These are phyloP conservation scores for Ophiocordyceps sinensis DNA, from an alignment of 2,329 filamentous ascomycete genomes.

Conservation along the genomic window DNA sequence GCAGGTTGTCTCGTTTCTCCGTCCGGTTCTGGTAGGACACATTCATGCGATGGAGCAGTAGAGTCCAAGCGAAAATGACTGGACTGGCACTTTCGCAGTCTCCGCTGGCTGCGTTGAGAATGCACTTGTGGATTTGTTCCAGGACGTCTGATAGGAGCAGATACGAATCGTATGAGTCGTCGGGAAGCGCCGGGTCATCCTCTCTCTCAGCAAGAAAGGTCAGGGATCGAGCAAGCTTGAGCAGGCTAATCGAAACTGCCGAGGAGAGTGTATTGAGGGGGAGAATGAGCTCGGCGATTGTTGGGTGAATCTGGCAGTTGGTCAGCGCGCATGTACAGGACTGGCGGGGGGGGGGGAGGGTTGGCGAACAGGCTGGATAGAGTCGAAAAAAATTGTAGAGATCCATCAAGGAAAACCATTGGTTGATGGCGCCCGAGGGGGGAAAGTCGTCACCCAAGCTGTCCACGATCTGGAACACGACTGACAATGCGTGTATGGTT, in stretches of 20 bases:
- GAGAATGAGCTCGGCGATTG: slow-evolving; percentile 34
- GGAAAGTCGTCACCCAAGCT: slow-evolving; percentile 38
- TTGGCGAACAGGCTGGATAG: slow-evolving; percentile 28
- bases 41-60: slow-evolving; percentile 58
- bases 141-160: slow-evolving; percentile 56
- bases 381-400: slow-evolving; percentile 54
- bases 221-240: slow-evolving; percentile 49
- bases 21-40: slow-evolving; percentile 46
- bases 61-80: slow-evolving; percentile 66
- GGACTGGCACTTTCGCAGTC: slow-evolving; percentile 53
- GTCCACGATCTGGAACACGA: slow-evolving; percentile 60
- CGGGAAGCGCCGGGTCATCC: slow-evolving; percentile 19
- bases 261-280: slow-evolving; percentile 57
- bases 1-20: slow-evolving; percentile 42
- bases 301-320: slow-evolving; percentile 19
- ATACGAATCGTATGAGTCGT: slow-evolving; percentile 38
- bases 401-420: slow-evolving; percentile 65
- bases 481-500: slow-evolving; percentile 56
- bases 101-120: slow-evolving; percentile 43
- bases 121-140: slow-evolving; percentile 57
- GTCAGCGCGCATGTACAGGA: slow-evolving; percentile 6
- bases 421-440: slow-evolving; percentile 41
- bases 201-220: slow-evolving; percentile 23
- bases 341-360: slow-evolving; percentile 1
- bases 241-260: slow-evolving; percentile 54